Evolutionary conservation across 352 stramenopile species (phyloP), one percentile per base, ranked within the genome.

Genomic region (Phytophthora nicotianae): DNA sequence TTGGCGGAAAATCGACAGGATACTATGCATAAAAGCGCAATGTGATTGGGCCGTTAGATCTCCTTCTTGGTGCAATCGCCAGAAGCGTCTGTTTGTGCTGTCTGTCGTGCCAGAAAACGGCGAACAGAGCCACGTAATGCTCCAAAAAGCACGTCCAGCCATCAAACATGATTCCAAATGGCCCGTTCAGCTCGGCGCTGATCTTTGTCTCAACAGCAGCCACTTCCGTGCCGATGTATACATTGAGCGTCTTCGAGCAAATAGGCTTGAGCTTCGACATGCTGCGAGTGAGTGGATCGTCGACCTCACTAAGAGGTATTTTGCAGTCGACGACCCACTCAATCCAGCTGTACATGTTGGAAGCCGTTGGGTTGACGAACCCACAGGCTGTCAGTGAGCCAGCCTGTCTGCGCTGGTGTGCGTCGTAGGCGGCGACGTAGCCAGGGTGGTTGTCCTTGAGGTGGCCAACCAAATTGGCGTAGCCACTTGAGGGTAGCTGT

Each of bases 361-460:
- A 1, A 6, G 26, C 46, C 8, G 13, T 24, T 1, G 46, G 27
- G 16, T 50, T 50, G 45, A 50, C 45, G n/a, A 50, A 50, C 21
- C 45, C 21, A 37, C 14, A 37, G 23, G 27, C 27, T 5, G 27
- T 35, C 5, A 35, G 32, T 10, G 45, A 38, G 4, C 45, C 45
- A 0, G 13, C 24, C 21, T 50, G 45, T 35, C 45, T 50, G 45
- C 45, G 2, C 24, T 50, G 21, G 14, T 50, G 26, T 5, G 45
- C 0, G 5, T 21, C 26, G 21, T 38, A 40, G 21, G 24, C 45
- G 2, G 11, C 5, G 5, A 37, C 14, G 45, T 50, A 50, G 3
- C 0, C 3, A 4, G 45, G 45, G 21, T 50, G 45, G 24, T 50
- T 50, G 45, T 50, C 45, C 14, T 50, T 50, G 14, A 50, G 21